These are phyloP conservation scores for Ophiocytium majus DNA, from an alignment of 352 stramenopile genomes.

Conservation along the genomic window DNA sequence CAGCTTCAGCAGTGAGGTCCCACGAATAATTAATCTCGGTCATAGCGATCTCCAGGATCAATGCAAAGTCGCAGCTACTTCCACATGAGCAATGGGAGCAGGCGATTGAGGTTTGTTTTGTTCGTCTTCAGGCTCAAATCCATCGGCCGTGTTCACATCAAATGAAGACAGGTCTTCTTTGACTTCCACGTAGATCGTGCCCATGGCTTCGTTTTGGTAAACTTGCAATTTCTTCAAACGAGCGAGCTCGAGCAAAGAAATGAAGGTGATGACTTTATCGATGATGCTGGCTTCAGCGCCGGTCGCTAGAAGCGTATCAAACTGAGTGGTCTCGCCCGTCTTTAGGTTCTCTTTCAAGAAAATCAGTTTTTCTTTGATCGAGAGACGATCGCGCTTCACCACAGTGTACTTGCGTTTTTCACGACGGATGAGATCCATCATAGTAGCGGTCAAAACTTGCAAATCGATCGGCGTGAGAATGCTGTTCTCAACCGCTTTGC, in stretches of 20 bases:
- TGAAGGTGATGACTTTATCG: constrained; percentile 11
- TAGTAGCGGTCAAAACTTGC: background rate
- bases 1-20: background rate
- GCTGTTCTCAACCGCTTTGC: background rate
- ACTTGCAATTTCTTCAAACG: constrained; percentile 1
- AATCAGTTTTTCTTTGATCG: constrained; percentile 16
- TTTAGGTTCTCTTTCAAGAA: background rate
- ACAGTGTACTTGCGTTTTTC: constrained; percentile 14
- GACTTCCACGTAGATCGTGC: background rate
- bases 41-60: background rate
- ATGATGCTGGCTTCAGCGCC: constrained; percentile 1
- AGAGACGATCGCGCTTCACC: constrained; percentile 6
- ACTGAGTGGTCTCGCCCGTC: constrained; percentile 4
- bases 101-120: background rate
- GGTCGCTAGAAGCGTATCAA: background rate
- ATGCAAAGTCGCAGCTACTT: background rate
- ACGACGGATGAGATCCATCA: constrained; percentile 19
- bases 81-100: too few relatives aligned
- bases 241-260: background rate
- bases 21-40: background rate
- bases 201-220: constrained; percentile 7
- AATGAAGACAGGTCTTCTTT: background rate
- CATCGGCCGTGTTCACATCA: background rate
- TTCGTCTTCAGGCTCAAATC: background rate
- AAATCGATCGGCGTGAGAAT: constrained; percentile 13